These are phyloP conservation scores for Papiliotrema fonsecae DNA, from an alignment of 1,284 basidiomycete species.

Conservation along the genomic window DNA sequence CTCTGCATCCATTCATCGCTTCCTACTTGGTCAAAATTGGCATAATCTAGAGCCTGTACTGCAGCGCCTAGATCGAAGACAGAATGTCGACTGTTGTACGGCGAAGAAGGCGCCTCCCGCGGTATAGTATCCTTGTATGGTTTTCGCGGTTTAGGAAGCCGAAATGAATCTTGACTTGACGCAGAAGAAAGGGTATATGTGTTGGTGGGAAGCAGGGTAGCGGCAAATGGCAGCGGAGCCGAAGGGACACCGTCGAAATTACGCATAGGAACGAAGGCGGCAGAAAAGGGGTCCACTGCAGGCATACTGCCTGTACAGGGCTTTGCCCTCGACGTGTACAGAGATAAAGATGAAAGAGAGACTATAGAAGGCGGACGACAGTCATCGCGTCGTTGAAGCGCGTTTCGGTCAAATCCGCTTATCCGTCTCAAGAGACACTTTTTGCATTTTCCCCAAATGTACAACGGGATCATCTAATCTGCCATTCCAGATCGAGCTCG, in stretches of 20 bases:
- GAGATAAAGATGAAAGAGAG: too few species aligned
- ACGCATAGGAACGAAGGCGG: conserved; percentile 37
- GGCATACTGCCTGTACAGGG: conserved; percentile 16
- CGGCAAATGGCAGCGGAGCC: conserved; percentile 38
- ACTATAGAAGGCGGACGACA: too few species aligned
- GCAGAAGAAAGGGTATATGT: too few species aligned
- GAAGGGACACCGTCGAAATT: conserved; percentile 34
- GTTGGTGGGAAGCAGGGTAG: conserved; percentile 31
- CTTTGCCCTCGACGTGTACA: neutral
- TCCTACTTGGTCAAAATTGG: conserved; percentile 13
- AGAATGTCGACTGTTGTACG: too few species aligned
- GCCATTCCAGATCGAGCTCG: too few species aligned
- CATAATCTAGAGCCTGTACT: neutral
- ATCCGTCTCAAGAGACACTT: neutral
- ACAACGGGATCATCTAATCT: too few species aligned
- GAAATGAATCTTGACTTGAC: conserved; percentile 5
- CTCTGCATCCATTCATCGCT: conserved; percentile 43
- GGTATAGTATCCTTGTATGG: too few species aligned
- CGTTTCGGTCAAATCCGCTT: too few species aligned
- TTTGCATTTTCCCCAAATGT: too few species aligned
- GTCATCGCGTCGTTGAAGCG: too few species aligned
- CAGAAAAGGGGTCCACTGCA: conserved; percentile 41
- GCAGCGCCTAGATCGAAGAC: conserved; percentile 9
- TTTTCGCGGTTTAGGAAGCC: conserved; percentile 17
- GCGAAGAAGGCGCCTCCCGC: too few species aligned